These are phyloP conservation scores for Gloeostereum incarnatum DNA, from an alignment of 768 basidiomycete genomes.

Conservation along the genomic window DNA sequence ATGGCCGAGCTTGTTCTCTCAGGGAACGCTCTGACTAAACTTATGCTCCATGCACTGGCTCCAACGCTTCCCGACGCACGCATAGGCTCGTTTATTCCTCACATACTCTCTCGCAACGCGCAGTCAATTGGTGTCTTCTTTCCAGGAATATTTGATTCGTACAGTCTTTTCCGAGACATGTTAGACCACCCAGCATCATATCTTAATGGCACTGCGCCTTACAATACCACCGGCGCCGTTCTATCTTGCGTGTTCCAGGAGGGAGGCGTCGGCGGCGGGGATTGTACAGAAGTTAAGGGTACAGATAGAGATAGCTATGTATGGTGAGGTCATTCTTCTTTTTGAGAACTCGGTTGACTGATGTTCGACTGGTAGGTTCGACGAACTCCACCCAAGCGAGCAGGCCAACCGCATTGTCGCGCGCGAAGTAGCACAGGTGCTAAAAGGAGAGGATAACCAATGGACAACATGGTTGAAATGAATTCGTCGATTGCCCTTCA, in stretches of 20 bases:
- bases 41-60: conserved; percentile 24
- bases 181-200: conserved; percentile 24
- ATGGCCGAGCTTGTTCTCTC: conserved; percentile 26
- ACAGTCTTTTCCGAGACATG: conserved; percentile 32
- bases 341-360: not conserved
- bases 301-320: conserved; percentile 47
- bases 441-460: conserved; percentile 23
- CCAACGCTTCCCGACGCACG: conserved; percentile 27
- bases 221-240: conserved; percentile 31
- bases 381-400: conserved; percentile 38
- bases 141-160: conserved; percentile 32
- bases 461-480: conserved; percentile 35
- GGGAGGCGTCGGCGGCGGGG: conserved; percentile 17
- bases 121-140: not conserved
- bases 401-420: conserved; percentile 37
- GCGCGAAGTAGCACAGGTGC: conserved; percentile 26
- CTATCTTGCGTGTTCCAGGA: conserved; percentile 19
- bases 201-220: conserved; percentile 41
- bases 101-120: not conserved
- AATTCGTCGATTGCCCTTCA: too few species aligned
- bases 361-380: conserved; percentile 17
- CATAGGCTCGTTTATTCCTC: conserved; percentile 21
- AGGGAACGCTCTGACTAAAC: conserved; percentile 24
- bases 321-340: conserved; percentile 29
- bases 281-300: conserved; percentile 28